Base-by-base conservation (phyloP, 495 filamentous ascomycete genomes). In the Sordaria brevicollis region DNA sequence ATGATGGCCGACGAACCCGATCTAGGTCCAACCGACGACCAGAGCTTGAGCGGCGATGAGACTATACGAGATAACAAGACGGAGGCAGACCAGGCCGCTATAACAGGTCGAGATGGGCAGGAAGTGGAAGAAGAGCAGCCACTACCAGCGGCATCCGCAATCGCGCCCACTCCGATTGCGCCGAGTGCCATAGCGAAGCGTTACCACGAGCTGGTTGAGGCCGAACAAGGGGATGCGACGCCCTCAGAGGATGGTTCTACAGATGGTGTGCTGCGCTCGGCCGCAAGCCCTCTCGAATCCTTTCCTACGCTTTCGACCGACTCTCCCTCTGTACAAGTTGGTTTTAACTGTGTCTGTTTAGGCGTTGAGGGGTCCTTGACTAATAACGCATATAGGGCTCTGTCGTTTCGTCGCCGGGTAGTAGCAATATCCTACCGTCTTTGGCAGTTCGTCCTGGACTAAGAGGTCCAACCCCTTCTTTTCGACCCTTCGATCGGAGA, bases 401-500 rank as follows among this genome's bases (percentile, higher is more conserved):
- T 39, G 74, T 92, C 66, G 78, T 88, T 35, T 97, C 94, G 65
- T 94, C 93, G 6, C 87, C 86, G 38, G 87, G 87, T 36, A 93
- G 92, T 54, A 92, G 92, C 76, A 92, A 83, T 67, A 72, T 85
- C 19, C 74, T 84, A 2, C 83, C 82, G 1, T 83, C 82, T 37
- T 68, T 81, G 35, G 79, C 83, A 66, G 81, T 81, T 35, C 79
- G 86, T 31, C 82, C 80, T 15, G 83, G 84, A 8, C 67, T 86
- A 2, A 76, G 75, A 70, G 86, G 83, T 65, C 91, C 90, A 17
- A 93, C 91, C 21, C 92, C 92, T 9, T 93, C 93, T 13, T 89
- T 97, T 71, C 86, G 93, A 75, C 95, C 95, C 10, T 99, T 99
- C 76, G 95, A 98, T 74, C 87, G 93, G 73, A 88, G 96, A 29